A percentile compares a stretch with the other conserved stretches of the same genome.
phyloP scores from a whole-genome alignment of 1,139 yeast species.

The Keqinozyma sinolaborantium region DNA sequence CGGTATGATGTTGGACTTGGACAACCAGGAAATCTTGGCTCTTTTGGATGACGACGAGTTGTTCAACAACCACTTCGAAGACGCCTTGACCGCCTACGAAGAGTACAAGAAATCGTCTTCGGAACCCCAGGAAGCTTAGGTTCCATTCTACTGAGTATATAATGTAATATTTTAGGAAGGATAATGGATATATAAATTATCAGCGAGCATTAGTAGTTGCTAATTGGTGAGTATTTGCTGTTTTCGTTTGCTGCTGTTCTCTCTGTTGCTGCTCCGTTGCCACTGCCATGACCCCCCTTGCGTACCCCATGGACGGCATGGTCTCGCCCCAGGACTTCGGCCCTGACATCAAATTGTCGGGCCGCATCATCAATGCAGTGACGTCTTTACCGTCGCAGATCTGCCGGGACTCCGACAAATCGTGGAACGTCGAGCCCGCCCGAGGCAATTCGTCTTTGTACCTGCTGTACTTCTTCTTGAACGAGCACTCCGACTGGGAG shows the following conservation, averaged over 20 bases:
- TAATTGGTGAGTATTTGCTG: too few species aligned
- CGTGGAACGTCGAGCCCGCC: slow-evolving; percentile 59
- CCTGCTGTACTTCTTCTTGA: slow-evolving; percentile 66
- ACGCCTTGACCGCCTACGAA: slow-evolving; percentile 91
- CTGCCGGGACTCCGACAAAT: slow-evolving; percentile 28
- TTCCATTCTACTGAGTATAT: slow-evolving; percentile 21
- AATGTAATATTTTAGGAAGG: slow-evolving; percentile 22
- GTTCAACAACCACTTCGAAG: slow-evolving; percentile 89
- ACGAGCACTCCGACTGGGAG: slow-evolving; percentile 75
- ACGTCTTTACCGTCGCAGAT: slow-evolving; percentile 68
- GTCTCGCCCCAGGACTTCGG: slow-evolving; percentile 30
- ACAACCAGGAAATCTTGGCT: slow-evolving; percentile 84
- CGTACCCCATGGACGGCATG: slow-evolving; percentile 19
- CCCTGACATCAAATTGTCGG: slow-evolving; percentile 41
- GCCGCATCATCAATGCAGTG: slow-evolving; percentile 66
- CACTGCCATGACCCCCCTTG: too few species aligned
- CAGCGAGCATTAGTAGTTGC: too few species aligned
- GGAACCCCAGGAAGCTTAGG: slow-evolving; percentile 22
- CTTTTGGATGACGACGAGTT: slow-evolving; percentile 87
- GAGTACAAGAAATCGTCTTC: slow-evolving; percentile 67
- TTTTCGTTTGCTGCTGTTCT: too few species aligned
- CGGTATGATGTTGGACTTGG: slow-evolving; percentile 98
- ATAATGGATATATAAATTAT: slow-evolving; percentile 29
- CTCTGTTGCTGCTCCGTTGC: too few species aligned
- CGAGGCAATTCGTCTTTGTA: slow-evolving; percentile 86